A percentile compares a stretch with the other conserved stretches of the same genome.
Conservation (phyloP, 768 basidiomycete genomes). For the Termitomyces heimii region DNA sequence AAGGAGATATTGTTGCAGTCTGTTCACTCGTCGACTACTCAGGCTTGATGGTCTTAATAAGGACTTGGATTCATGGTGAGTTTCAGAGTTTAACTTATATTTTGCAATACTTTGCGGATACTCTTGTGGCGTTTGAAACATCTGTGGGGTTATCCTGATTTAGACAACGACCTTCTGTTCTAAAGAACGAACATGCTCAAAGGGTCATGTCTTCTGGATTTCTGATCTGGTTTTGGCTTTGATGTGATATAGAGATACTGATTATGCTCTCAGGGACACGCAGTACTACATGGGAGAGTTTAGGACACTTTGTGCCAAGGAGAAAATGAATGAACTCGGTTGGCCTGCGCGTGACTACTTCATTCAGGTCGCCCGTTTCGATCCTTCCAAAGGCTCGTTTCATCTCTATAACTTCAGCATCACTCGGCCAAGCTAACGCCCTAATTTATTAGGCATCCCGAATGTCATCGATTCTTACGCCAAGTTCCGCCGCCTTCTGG, state of each 20-base stretch:
- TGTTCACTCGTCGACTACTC: not conserved
- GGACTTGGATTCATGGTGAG: constrained; percentile 59
- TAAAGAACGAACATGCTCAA: not conserved
- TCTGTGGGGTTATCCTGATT: not conserved
- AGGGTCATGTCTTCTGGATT: not conserved
- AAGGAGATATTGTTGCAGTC: not conserved
- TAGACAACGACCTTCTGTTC: not conserved
- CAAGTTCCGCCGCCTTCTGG: constrained; percentile 68
- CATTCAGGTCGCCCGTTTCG: constrained; percentile 91
- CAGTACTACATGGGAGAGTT: constrained; percentile 89
- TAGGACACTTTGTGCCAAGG: constrained; percentile 66
- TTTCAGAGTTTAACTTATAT: not conserved
- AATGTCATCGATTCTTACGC: constrained; percentile 85
- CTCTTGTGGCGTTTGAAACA: not conserved
- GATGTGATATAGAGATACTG: not conserved
- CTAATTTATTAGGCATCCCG: constrained; percentile 57
- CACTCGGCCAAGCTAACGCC: not conserved
- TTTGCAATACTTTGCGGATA: not conserved
- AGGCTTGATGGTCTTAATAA: constrained; percentile 96
- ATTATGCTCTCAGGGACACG: constrained; percentile 44
- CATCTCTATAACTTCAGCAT: not conserved
- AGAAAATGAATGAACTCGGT: constrained; percentile 73
- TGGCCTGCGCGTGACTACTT: constrained; percentile 86
- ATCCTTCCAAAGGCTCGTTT: constrained; percentile 55
- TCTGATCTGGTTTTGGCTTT: not conserved